Base-by-base conservation (phyloP, 257 asterid species). In the Knoxia roxburghii region DNA sequence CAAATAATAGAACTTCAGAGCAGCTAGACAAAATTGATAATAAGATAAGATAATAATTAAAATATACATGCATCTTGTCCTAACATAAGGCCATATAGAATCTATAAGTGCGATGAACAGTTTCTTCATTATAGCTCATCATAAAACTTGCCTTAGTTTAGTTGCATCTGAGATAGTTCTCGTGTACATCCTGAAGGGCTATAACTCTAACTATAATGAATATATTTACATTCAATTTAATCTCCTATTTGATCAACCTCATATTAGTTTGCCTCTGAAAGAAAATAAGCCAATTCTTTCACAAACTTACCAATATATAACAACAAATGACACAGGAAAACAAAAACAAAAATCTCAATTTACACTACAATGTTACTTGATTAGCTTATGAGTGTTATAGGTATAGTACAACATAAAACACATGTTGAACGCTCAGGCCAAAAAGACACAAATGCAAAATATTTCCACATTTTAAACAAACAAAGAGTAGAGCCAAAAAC, bases 1-100 rank as follows among this genome's bases (percentile, higher is more conserved):
- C 26, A 53, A 58, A 32, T 37, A 61, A 56, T 55, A 40, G 57
- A 53, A 69, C 24, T 54, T 74, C 55, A 65, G 40, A 54, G 67
- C 39, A 62, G 35, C 61, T 61, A 23, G 27, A 63, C 58, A 73
- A 37, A 54, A 20, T 33, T 41, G 49, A 37, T 56, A 54, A 68
- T 53, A 49, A 3, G 30, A 39, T 15, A 48, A 62, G n/a, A 30
- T 35, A 5, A 37, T 3, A 37, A 9, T 37, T 4, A 37, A 9
- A 9, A 4, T 37, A 1, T 21, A 8, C 53, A 33, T 27, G 27
- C 30, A 59, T 15, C 41, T 14, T 57, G 12, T 17, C 43, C 12
- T 59, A 7, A 12, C 15, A 18, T 59, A 20, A 32, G 15, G 64
- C 43, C 45, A 58, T 18, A 32, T 33, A 32, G 9, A 29, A 10